Evolutionary conservation across 1,284 basidiomycete genomes (phyloP).

Genomic region (Ustilago sp.): DNA sequence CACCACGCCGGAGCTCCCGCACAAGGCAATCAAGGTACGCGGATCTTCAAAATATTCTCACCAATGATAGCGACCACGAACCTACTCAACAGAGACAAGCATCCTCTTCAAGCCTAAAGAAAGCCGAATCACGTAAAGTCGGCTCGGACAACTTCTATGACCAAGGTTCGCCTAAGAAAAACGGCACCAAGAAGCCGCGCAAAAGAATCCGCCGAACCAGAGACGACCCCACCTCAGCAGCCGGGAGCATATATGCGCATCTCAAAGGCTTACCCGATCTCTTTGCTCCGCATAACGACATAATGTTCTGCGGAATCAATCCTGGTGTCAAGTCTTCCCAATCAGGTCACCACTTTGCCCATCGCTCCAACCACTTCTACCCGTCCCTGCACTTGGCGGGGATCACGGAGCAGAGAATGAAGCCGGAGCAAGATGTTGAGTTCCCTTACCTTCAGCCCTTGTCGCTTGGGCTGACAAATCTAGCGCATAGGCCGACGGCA

Average conservation of each 20-base stretch:
- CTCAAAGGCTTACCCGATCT: slow-evolving; percentile 39
- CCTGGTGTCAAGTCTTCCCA: slow-evolving; percentile 47
- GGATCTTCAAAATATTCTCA: neutral
- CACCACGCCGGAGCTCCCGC: slow-evolving; percentile 20
- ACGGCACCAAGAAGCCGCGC: slow-evolving; percentile 16
- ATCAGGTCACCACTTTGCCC: slow-evolving; percentile 48
- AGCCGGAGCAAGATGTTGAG: slow-evolving; percentile 40
- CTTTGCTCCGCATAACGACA: slow-evolving; percentile 36
- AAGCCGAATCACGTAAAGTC: neutral
- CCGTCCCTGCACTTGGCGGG: slow-evolving; percentile 40
- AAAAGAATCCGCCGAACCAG: slow-evolving; percentile 36
- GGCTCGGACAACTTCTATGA: neutral
- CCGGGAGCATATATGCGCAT: slow-evolving; percentile 43
- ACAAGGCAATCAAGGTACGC: neutral
- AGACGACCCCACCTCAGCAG: slow-evolving; percentile 46
- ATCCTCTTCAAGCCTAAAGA: slow-evolving; percentile 10
- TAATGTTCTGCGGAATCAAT: slow-evolving; percentile 58
- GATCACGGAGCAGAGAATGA: slow-evolving; percentile 44
- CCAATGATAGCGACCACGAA: slow-evolving; percentile 6
- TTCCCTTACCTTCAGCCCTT: slow-evolving; percentile 33
- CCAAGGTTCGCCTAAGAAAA: neutral
- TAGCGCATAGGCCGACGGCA: slow-evolving; percentile 43
- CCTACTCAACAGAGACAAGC: slow-evolving; percentile 1
- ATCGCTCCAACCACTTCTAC: slow-evolving; percentile 57
- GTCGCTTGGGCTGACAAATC: slow-evolving; percentile 48